phyloP scores from a whole-genome alignment of 495 filamentous ascomycete species.

The Aspergillus baeticus region DNA sequence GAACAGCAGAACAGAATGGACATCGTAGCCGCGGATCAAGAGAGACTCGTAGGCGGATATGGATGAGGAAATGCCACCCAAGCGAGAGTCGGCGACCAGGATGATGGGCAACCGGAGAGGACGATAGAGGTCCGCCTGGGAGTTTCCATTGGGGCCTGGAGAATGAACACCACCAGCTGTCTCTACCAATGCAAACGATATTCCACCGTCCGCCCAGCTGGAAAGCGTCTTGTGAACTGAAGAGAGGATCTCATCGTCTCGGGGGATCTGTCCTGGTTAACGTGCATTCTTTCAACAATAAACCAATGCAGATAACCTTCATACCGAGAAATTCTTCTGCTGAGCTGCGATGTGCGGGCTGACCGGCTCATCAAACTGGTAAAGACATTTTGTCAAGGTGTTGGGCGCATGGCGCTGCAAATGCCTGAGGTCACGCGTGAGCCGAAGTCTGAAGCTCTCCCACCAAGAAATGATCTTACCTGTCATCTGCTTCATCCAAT shows the following conservation, averaged over 20 bases:
- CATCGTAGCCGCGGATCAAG: constrained; percentile 69
- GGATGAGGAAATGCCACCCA: constrained; percentile 73
- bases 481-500: constrained; percentile 63
- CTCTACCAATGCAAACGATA: constrained; percentile 60
- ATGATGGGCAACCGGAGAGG: constrained; percentile 70
- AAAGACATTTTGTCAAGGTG: constrained; percentile 57
- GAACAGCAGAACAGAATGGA: constrained; percentile 65
- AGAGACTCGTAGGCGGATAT: constrained; percentile 76
- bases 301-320: not conserved
- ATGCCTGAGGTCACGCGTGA: constrained; percentile 43
- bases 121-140: constrained; percentile 72
- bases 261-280: constrained; percentile 31
- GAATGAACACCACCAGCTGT: constrained; percentile 78
- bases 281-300: not conserved
- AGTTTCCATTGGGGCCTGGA: constrained; percentile 68
- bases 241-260: constrained; percentile 47
- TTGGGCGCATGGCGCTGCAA: constrained; percentile 52
- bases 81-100: constrained; percentile 65
- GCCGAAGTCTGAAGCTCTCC: not conserved
- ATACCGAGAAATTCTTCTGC: constrained; percentile 29
- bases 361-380: constrained; percentile 67
- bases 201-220: constrained; percentile 35
- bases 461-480: constrained; percentile 36
- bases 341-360: constrained; percentile 72
- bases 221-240: constrained; percentile 46